Conservation (phyloP, 2,329 filamentous ascomycete species). For the Aspergillus transmontanensis region DNA sequence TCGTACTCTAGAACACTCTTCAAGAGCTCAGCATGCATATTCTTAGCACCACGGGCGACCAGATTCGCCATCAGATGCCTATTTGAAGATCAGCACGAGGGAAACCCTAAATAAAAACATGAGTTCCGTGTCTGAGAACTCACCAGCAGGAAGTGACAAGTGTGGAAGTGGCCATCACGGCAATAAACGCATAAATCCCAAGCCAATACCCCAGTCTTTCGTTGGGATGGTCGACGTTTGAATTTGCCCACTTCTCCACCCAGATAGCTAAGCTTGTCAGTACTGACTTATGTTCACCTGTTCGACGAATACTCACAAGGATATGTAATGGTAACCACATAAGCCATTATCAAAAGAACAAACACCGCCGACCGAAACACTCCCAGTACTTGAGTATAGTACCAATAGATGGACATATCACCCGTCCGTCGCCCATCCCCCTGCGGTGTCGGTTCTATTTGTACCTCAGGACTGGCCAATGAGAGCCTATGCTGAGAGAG, state of each 20-base stretch:
- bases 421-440: constrained; percentile 2
- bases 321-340: constrained; percentile 6
- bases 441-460: not conserved
- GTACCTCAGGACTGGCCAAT: not conserved
- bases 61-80: not conserved
- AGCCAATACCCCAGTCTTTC: not conserved
- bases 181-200: not conserved
- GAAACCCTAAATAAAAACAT: not conserved
- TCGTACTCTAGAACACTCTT: not conserved
- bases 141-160: not conserved
- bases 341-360: not conserved
- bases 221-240: not conserved
- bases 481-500: not conserved
- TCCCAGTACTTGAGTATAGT: constrained; percentile 4
- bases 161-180: not conserved
- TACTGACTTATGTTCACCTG: not conserved
- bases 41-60: not conserved
- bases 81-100: not conserved
- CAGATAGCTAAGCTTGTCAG: not conserved
- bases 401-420: constrained; percentile 10
- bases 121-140: not conserved
- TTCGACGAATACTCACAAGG: not conserved
- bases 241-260: not conserved
- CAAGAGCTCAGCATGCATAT: not conserved
- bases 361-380: not conserved